Evolutionary conservation across 768 basidiomycete genomes (phyloP).

Genomic region (Xerocomus spinulosus): DNA sequence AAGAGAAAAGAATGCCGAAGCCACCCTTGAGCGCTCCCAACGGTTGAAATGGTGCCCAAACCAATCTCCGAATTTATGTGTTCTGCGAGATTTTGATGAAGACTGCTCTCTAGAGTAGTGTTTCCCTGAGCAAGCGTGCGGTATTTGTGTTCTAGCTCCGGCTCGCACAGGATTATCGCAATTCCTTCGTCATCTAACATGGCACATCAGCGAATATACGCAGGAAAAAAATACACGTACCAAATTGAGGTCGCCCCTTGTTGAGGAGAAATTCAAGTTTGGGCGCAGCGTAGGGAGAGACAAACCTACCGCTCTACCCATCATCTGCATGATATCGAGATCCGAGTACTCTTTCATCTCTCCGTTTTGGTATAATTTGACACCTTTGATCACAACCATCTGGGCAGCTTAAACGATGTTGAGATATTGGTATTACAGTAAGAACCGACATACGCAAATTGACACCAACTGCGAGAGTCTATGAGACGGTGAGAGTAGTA

Average conservation of each 20-base stretch:
- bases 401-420: slow-evolving; percentile 65
- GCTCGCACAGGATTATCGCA: slow-evolving; percentile 80
- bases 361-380: slow-evolving; percentile 70
- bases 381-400: slow-evolving; percentile 90
- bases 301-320: slow-evolving; percentile 77
- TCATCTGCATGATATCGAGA: slow-evolving; percentile 93
- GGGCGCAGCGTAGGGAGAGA: background rate
- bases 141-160: slow-evolving; percentile 68
- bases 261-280: background rate
- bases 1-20: slow-evolving; percentile 80
- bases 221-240: slow-evolving; percentile 33
- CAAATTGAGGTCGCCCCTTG: slow-evolving; percentile 88
- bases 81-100: slow-evolving; percentile 80
- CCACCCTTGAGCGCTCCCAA: slow-evolving; percentile 77
- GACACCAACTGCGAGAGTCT: slow-evolving; percentile 95
- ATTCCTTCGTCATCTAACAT: slow-evolving; percentile 72
- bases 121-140: slow-evolving; percentile 60
- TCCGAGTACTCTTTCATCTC: slow-evolving; percentile 80
- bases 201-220: background rate
- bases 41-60: slow-evolving; percentile 71
- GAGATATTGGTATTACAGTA: background rate
- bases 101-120: slow-evolving; percentile 78
- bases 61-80: slow-evolving; percentile 94
- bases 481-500: slow-evolving; percentile 7
- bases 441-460: slow-evolving; percentile 68